Evolutionary conservation across 345 rosid species (phyloP), one percentile per base, ranked within the genome.

Genomic region (Microthlaspi erraticum): DNA sequence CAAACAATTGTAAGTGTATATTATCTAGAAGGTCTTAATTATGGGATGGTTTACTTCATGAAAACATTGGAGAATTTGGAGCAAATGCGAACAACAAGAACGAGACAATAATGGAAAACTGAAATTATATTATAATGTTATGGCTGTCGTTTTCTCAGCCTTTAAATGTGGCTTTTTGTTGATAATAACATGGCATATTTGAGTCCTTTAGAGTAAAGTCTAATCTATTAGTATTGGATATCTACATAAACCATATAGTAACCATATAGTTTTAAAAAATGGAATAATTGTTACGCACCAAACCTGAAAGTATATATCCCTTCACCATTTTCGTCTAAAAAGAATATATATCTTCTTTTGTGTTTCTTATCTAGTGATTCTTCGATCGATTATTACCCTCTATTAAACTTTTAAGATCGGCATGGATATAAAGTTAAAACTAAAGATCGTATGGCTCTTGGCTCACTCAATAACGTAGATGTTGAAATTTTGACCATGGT

Each of bases 101-200:
- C 8, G 8, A 52, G 69, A 36, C 78, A 74, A 51, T 44, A 67
- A 60, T 51, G 62, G 37, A 68, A 9, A 41, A 10, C 4, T 5
- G 46, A 60, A 51, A 68, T 8, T 37, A 17, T 68, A 51, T 61
- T 61, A 68, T 61, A 75, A 53, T 75, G 74, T 68, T n/a, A 54
- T 75, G 78, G 78, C 23, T 75, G 65, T 75, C 78, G 54, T 75
- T 75, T 51, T 75, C 78, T 44, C 19, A 29, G 74, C 74, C 78
- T 75, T 75, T 75, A 68, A 68, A 75, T 75, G 74, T 68, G 78
- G 74, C 78, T 75, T 75, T 74, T 75, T 45, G 70, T 61, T 75
- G 74, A 75, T 68, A 75, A 61, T 75, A 43, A 75, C 78, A 53
- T 39, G 69, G 70, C 78, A 68, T 61, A 66, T 75, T 75, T 54